Evolutionary conservation across 2,329 filamentous ascomycete species (phyloP).

Genomic region (Apiospora hydei): DNA sequence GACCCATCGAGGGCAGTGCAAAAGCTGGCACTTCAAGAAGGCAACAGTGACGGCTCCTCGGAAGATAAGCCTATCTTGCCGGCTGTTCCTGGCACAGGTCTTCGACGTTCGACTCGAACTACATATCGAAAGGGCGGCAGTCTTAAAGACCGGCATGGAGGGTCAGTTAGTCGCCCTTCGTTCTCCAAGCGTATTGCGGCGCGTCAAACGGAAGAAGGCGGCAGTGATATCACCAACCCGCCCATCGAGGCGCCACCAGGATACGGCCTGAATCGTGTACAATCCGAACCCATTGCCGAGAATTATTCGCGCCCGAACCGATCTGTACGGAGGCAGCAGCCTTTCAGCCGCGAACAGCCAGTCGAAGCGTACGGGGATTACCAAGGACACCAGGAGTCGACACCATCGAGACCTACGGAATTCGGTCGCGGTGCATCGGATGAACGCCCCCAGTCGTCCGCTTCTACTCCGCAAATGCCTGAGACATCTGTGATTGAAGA

Average conservation of each 20-base stretch:
- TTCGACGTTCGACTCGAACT: constrained; percentile 90
- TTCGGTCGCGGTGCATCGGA: constrained; percentile 32
- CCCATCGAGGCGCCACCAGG: constrained; percentile 56
- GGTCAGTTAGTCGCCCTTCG: constrained; percentile 70
- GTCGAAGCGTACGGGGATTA: constrained; percentile 50
- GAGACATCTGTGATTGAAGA: constrained; percentile 67
- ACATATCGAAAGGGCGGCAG: constrained; percentile 89
- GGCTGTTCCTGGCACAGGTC: constrained; percentile 75
- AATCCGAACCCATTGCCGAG: constrained; percentile 72
- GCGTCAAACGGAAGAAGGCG: constrained; percentile 65
- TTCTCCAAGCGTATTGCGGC: constrained; percentile 76
- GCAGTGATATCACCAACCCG: constrained; percentile 47
- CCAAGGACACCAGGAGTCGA: constrained; percentile 41
- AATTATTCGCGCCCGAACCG: constrained; percentile 69
- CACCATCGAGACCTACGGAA: constrained; percentile 32
- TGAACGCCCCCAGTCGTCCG: constrained; percentile 32
- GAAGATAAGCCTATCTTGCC: constrained; percentile 90
- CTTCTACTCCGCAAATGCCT: constrained; percentile 63
- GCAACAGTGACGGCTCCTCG: constrained; percentile 49
- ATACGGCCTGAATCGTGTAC: constrained; percentile 65
- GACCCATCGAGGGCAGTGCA: constrained; percentile 77
- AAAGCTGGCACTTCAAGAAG: constrained; percentile 66
- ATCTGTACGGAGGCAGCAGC: constrained; percentile 56
- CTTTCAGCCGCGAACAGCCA: constrained; percentile 54
- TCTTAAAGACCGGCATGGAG: constrained; percentile 82